Evolutionary conservation across 176 grass and related monocot genomes (phyloP).

Genomic region (Secale cereale): DNA sequence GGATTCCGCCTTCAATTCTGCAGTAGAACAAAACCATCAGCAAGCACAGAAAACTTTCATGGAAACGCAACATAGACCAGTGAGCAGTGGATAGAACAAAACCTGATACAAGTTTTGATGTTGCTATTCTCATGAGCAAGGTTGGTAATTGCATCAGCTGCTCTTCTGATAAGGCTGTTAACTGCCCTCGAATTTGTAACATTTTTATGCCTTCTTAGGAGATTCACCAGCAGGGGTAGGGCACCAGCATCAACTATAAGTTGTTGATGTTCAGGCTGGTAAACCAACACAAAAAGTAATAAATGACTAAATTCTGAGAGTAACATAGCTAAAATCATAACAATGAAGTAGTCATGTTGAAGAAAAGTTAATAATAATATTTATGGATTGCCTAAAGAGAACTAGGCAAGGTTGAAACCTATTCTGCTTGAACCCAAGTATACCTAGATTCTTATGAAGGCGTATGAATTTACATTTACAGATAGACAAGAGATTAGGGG

Average conservation of each 20-base stretch:
- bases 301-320: slow-evolving; percentile 13
- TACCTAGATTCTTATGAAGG: background rate
- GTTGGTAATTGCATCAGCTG: slow-evolving; percentile 99
- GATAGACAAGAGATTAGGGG: background rate
- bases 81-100: slow-evolving; percentile 8
- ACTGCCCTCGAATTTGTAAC: slow-evolving; percentile 56
- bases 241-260: slow-evolving; percentile 98
- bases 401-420: slow-evolving; percentile 4
- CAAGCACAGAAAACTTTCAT: slow-evolving; percentile 20
- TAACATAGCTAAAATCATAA: slow-evolving; percentile 5
- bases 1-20: slow-evolving; percentile 97
- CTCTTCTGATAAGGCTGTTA: slow-evolving; percentile 95
- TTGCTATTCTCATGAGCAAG: slow-evolving; percentile 99
- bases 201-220: slow-evolving; percentile 82
- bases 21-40: slow-evolving; percentile 33
- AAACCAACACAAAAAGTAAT: slow-evolving; percentile 9
- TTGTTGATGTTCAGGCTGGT: slow-evolving; percentile 99
- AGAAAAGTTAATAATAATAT: slow-evolving; percentile 3
- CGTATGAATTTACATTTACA: background rate
- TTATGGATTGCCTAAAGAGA: background rate
- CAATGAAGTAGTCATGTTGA: background rate
- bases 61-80: background rate
- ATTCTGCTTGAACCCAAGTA: background rate
- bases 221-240: slow-evolving; percentile 77
- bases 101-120: slow-evolving; percentile 98